These are phyloP conservation scores for Syzygium oleosum DNA, from an alignment of 345 rosid genomes.

Conservation along the genomic window DNA sequence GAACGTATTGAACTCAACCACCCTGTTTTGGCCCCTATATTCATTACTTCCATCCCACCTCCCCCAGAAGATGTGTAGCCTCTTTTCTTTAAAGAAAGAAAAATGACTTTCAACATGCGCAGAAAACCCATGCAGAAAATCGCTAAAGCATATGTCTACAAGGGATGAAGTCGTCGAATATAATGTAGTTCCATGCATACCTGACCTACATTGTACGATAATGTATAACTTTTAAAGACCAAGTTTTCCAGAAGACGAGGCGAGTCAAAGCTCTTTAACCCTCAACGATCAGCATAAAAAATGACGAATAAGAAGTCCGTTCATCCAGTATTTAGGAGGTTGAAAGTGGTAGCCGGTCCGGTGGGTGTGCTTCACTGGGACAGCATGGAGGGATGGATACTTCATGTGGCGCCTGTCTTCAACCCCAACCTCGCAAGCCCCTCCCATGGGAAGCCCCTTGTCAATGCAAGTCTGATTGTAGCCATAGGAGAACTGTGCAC, in stretches of 20 bases:
- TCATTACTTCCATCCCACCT: neutral
- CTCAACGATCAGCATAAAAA: too few relatives aligned
- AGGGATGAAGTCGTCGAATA: neutral
- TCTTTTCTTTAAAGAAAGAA: neutral
- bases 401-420: constrained; percentile 24
- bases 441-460: neutral
- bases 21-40: neutral
- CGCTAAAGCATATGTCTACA: neutral
- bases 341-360: constrained; percentile 76
- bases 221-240: neutral
- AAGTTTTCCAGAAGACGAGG: neutral
- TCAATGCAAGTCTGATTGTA: neutral
- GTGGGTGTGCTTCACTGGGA: constrained; percentile 22
- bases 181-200: neutral
- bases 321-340: constrained; percentile 79
- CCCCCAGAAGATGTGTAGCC: neutral
- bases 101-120: neutral
- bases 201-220: neutral
- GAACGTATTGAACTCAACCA: too few relatives aligned
- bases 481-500: neutral
- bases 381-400: constrained; percentile 24
- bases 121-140: neutral
- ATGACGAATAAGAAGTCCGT: constrained; percentile 21
- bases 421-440: neutral
- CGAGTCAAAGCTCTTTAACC: neutral